Evolutionary conservation across 805 yeast genomes (phyloP).

Genomic region (Candida methanosorbosa): DNA sequence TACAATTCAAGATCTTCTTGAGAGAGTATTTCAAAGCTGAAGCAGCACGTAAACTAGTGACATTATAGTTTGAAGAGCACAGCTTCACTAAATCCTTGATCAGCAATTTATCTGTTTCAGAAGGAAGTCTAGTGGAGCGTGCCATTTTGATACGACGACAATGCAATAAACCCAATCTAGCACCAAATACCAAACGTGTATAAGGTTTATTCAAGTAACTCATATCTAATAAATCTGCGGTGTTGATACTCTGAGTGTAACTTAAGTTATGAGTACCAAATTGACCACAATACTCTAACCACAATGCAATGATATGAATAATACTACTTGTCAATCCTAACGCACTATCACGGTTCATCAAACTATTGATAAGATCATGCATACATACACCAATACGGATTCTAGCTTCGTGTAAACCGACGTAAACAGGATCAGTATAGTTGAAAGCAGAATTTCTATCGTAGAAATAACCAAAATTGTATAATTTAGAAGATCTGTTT

Average conservation of each 20-base stretch:
- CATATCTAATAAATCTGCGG: conserved; percentile 42
- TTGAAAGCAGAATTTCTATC: conserved; percentile 13
- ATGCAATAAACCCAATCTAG: conserved; percentile 66
- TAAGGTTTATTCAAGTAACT: conserved; percentile 58
- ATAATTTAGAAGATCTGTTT: conserved; percentile 16
- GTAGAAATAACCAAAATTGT: conserved; percentile 21
- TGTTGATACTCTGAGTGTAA: conserved; percentile 28
- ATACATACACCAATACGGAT: conserved; percentile 43
- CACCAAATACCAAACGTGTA: conserved; percentile 72
- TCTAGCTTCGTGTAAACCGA: conserved; percentile 51
- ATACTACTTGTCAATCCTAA: conserved; percentile 53
- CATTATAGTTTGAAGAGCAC: conserved; percentile 62
- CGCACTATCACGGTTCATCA: conserved; percentile 50
- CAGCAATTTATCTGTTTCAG: conserved; percentile 52
- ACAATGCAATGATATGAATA: conserved; percentile 57
- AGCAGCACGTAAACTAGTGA: conserved; percentile 65
- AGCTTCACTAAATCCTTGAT: conserved; percentile 57
- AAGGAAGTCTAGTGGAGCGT: conserved; percentile 64
- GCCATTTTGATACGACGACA: conserved; percentile 64
- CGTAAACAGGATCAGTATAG: conserved; percentile 32
- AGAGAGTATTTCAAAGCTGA: conserved; percentile 56
- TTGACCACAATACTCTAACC: conserved; percentile 33
- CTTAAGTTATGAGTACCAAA: conserved; percentile 18
- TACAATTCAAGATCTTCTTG: conserved; percentile 54
- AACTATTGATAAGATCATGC: conserved; percentile 43